Conservation (phyloP, 2,329 filamentous ascomycete genomes). For the Tolypocladium tropicale region DNA sequence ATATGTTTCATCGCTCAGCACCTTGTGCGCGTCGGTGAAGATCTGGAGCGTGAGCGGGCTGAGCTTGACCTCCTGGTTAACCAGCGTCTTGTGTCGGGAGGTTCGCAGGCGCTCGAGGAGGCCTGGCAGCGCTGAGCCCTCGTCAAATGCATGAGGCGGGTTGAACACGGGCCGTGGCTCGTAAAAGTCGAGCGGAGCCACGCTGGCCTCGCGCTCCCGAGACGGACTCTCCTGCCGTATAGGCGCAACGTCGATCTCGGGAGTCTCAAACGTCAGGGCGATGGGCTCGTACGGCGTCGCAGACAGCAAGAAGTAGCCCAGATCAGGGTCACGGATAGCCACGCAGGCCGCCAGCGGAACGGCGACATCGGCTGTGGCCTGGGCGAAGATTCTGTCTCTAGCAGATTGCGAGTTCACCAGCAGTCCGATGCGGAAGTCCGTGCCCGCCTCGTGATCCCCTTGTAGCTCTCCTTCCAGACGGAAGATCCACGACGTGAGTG, state of each 20-base stretch:
- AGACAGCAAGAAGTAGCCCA: slow-evolving; percentile 54
- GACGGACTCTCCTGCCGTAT: slow-evolving; percentile 31
- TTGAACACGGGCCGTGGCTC: slow-evolving; percentile 59
- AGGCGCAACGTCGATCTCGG: slow-evolving; percentile 39
- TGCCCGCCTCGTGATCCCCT: slow-evolving; percentile 44
- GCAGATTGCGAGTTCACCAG: slow-evolving; percentile 48
- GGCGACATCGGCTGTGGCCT: slow-evolving; percentile 33
- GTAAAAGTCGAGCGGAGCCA: slow-evolving; percentile 39
- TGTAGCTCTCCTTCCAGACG: slow-evolving; percentile 51
- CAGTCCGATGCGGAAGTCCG: slow-evolving; percentile 51
- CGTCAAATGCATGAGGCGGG: slow-evolving; percentile 49
- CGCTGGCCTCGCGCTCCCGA: slow-evolving; percentile 30
- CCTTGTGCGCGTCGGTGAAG: slow-evolving; percentile 62
- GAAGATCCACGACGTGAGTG: slow-evolving; percentile 53
- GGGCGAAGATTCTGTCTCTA: slow-evolving; percentile 47
- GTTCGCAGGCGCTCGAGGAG: slow-evolving; percentile 48
- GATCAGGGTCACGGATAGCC: slow-evolving; percentile 48
- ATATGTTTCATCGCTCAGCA: slow-evolving; percentile 60
- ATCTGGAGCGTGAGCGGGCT: slow-evolving; percentile 61
- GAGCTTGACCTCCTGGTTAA: slow-evolving; percentile 59
- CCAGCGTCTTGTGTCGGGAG: slow-evolving; percentile 47
- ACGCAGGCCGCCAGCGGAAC: slow-evolving; percentile 43
- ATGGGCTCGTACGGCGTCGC: slow-evolving; percentile 48
- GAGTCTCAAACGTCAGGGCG: slow-evolving; percentile 47
- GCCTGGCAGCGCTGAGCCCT: slow-evolving; percentile 42